Evolutionary conservation across 2,329 filamentous ascomycete genomes (phyloP), one percentile per base, ranked within the genome.

Genomic region (Exophiala phaeomuriformis): DNA sequence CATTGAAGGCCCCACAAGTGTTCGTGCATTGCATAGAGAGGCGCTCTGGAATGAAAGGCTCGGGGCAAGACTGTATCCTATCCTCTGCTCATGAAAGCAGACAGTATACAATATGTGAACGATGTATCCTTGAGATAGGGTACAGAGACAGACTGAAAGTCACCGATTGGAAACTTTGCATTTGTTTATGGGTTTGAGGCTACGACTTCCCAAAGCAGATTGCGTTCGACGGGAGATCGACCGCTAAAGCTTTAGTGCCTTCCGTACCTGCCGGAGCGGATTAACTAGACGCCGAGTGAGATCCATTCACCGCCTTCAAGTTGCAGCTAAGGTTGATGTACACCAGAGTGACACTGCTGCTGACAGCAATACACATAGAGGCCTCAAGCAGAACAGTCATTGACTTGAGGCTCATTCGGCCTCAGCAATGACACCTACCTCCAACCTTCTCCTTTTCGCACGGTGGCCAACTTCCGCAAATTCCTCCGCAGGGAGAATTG

Each of bases 191-290:
- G 5, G 19, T 31, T 33, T 19, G 47, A 39, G 43, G 37, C 40
- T 52, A 47, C 28, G 29, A 19, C 42, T 47, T 44, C 31, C 37
- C 51, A 43, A 46, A 40, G 12, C 37, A 29, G 40, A 30, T 1
- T 40, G 12, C 10, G 8, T 27, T 5, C 8, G 4, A 19, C 42
- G 47, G 50, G 47, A 52, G 60, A 61, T 60, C 57, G 51, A 52
- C 56, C 41, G 51, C 59, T 61, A 61, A 53, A 12, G 9, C 9
- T 35, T 53, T 53, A 61, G 54, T 52, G 37, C 43, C 45, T 39
- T 45, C 36, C 28, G 8, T 32, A 40, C 44, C 37, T 42, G 12
- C 12, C 39, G 43, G 36, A 8, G 28, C 36, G 36, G 19, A 42
- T 32, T 19, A 41, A 33, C 36, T 19, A 49, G 42, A 41, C 27